Evolutionary conservation across 2,329 filamentous ascomycete genomes (phyloP).

Genomic region (Aspergillus novofumigatus): DNA sequence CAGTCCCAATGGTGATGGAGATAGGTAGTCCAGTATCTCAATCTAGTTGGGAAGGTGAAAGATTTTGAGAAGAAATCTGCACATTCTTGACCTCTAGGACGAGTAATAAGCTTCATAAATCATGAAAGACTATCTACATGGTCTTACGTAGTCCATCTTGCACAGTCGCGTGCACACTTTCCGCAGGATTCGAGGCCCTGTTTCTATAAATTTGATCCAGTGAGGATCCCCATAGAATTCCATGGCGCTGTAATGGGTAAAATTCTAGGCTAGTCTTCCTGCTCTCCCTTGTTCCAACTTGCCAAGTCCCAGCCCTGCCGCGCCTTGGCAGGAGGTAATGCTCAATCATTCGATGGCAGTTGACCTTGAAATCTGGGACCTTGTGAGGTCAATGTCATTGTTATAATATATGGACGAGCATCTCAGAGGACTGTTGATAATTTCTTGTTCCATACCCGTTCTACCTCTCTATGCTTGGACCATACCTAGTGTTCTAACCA

Average conservation of each 20-base stretch:
- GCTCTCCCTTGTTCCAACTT: not conserved
- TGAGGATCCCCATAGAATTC: not conserved
- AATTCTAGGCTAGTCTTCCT: not conserved
- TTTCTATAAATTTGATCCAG: not conserved
- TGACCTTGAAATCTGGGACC: not conserved
- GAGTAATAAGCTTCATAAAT: not conserved
- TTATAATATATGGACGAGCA: not conserved
- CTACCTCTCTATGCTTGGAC: not conserved
- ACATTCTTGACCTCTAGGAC: not conserved
- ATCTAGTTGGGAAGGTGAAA: too few relatives aligned
- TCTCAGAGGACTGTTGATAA: not conserved
- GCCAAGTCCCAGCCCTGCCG: not conserved
- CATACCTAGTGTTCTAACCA: not conserved
- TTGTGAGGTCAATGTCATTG: too few relatives aligned
- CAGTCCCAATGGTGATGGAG: not conserved
- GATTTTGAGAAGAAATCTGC: too few relatives aligned
- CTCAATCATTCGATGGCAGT: not conserved
- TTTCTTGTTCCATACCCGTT: not conserved
- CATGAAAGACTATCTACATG: not conserved
- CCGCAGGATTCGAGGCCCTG: too few relatives aligned
- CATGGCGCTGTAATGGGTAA: not conserved
- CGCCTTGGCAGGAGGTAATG: not conserved
- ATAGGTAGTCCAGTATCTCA: not conserved
- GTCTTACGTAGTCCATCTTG: not conserved
- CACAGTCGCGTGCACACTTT: not conserved